Evolutionary conservation across 2,329 filamentous ascomycete genomes (phyloP).

Genomic region (Claviceps purpurea): DNA sequence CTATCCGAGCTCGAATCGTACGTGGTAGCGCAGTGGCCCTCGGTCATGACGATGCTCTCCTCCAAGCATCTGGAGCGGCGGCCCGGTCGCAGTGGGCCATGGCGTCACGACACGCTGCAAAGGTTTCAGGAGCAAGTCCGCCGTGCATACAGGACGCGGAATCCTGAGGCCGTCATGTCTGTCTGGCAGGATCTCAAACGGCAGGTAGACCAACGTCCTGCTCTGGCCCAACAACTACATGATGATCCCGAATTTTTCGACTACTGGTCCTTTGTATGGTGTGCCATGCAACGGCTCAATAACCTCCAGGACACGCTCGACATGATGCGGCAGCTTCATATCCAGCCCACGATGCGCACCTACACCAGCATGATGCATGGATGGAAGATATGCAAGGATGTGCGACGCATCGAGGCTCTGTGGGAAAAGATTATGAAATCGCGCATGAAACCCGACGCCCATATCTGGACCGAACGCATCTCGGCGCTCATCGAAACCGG

Average conservation of each 20-base stretch:
- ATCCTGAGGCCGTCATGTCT: conserved; percentile 15
- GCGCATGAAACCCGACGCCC: conserved; percentile 45
- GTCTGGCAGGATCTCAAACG: conserved; percentile 22
- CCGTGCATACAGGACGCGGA: conserved; percentile 16
- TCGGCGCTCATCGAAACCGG: conserved; percentile 47
- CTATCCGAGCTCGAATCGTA: conserved; percentile 13
- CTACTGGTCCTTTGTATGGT: conserved; percentile 27
- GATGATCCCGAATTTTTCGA: conserved; percentile 23
- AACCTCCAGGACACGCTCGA: conserved; percentile 24
- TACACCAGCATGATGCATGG: conserved; percentile 65
- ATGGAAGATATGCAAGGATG: conserved; percentile 46
- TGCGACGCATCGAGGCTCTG: conserved; percentile 46
- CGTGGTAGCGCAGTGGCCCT: conserved; percentile 17
- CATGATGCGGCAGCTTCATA: conserved; percentile 31
- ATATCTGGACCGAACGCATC: conserved; percentile 59
- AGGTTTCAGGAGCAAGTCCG: conserved; percentile 18
- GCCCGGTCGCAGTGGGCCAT: not conserved
- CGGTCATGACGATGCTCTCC: conserved; percentile 12
- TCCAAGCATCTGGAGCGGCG: conserved; percentile 13
- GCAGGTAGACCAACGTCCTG: conserved; percentile 12
- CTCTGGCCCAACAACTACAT: conserved; percentile 17
- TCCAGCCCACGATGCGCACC: conserved; percentile 47
- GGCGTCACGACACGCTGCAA: conserved; percentile 1
- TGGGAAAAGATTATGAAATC: conserved; percentile 51
- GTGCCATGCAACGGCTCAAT: conserved; percentile 17